Evolutionary conservation across 345 rosid genomes (phyloP), one percentile per base, ranked within the genome.

Genomic region (Camelina sativa): DNA sequence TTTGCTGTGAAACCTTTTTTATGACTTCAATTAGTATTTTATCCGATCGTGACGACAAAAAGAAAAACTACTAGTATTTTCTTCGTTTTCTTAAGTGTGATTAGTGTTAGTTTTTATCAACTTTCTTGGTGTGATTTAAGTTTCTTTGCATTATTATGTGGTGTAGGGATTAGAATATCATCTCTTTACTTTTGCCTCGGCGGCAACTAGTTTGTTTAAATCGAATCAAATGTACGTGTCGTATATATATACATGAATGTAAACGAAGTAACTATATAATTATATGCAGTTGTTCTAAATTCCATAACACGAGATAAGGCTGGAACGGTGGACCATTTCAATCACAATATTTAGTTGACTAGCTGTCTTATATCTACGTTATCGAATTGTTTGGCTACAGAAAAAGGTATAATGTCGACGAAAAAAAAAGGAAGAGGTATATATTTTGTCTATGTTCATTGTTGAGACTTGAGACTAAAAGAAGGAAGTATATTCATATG

Each of bases 401-500:
- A 61, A 51, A 47, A 15, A 20, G 17, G 25, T 35, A 17, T 34
- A 2, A 28, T 20, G 37, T 71, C 58, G 38, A 34, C 37, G 7
- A 35, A 2, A 44, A 40, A 20, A 8, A 69, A 17, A 17, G 6
- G 6, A 55, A n/a, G 43, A 40, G 50, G 9, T 34, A 34, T 7
- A 34, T 34, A 7, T 28, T 46, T 17, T 44, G 57, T 30, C 16
- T 19, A 32, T 13, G 20, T 44, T 63, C 46, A 32, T 1, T 55
- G 48, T 65, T 59, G 11, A 32, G 46, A 22, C 56, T 54, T 12
- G 37, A 34, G 37, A 34, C 37, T 34, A 23, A 22, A 53, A 55
- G 60, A 55, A 52, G 28, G 19, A 57, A 32, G 72, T 48, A 47
- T 74, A 65, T 74, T 47, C 67, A 58, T 52, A 66, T 9, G 23